Conservation (phyloP, 805 yeast species). For the Metschnikowia arizonensis region DNA sequence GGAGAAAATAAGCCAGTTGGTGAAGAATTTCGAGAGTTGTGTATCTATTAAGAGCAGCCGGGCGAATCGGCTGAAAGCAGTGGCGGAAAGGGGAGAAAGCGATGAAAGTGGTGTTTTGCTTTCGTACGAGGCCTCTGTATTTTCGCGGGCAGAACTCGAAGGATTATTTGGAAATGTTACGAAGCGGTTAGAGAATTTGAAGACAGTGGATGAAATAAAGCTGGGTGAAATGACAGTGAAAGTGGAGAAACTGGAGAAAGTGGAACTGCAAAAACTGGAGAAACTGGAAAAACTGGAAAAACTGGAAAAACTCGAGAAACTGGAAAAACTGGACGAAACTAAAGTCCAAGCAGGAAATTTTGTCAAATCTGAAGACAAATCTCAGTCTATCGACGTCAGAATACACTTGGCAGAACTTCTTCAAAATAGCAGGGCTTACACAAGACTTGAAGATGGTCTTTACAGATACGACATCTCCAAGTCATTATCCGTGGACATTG, state of each 20-base stretch:
- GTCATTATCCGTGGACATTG: constrained; percentile 21
- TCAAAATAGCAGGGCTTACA: constrained; percentile 21
- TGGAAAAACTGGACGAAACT: too few species aligned
- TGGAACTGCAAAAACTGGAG: too few species aligned
- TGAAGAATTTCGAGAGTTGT: constrained; percentile 21
- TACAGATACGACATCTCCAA: constrained; percentile 25
- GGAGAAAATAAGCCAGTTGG: constrained; percentile 29
- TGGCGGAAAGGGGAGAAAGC: constrained; percentile 7
- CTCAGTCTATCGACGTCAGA: constrained; percentile 14
- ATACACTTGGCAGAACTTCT: constrained; percentile 22
- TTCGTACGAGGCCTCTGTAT: constrained; percentile 9
- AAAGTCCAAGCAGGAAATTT: too few species aligned
- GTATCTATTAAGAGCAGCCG: constrained; percentile 11
- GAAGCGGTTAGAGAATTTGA: constrained; percentile 14
- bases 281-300: too few species aligned
- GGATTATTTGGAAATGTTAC: constrained; percentile 20
- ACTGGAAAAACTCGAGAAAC: too few species aligned
- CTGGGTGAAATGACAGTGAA: too few species aligned
- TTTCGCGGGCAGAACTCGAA: constrained; percentile 21
- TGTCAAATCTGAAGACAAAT: constrained; percentile 1
- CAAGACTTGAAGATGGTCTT: constrained; percentile 18
- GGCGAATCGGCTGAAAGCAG: not conserved
- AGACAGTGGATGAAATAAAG: constrained; percentile 12
- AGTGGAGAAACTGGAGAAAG: too few species aligned
- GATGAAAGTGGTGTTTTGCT: constrained; percentile 4